Evolutionary conservation across 768 basidiomycete genomes (phyloP).

Genomic region (Scleroderma bovista): DNA sequence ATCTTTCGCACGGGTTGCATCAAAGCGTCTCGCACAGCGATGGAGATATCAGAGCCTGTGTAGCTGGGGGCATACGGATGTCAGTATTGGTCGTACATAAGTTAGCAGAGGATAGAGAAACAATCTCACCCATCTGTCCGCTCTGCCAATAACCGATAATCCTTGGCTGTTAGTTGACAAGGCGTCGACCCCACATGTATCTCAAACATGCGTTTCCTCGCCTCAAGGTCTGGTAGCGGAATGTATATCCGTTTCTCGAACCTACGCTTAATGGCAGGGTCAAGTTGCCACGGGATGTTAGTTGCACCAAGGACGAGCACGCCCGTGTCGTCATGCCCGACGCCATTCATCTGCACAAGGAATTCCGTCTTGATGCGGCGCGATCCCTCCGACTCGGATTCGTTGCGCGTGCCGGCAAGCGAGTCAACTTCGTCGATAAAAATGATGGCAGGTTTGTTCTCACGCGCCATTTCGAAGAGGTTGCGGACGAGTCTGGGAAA

Average conservation of each 20-base stretch:
- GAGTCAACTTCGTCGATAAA: constrained; percentile 99
- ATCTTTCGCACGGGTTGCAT: constrained; percentile 99
- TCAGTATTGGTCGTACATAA: not conserved
- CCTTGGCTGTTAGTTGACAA: constrained; percentile 70
- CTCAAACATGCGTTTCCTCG: constrained; percentile 93
- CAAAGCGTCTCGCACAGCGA: constrained; percentile 90
- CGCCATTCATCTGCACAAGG: constrained; percentile 97
- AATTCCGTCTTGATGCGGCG: constrained; percentile 97
- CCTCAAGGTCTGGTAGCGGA: constrained; percentile 90
- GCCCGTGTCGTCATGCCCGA: constrained; percentile 95
- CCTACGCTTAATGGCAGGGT: constrained; percentile 96
- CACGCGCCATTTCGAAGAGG: constrained; percentile 92
- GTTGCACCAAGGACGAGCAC: constrained; percentile 96
- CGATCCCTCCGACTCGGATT: constrained; percentile 97
- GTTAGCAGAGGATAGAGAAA: not conserved
- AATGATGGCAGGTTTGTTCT: constrained; percentile 95
- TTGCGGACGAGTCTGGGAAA: constrained; percentile 81
- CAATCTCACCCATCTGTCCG: constrained; percentile 70
- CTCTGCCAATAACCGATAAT: constrained; percentile 77
- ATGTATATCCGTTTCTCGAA: constrained; percentile 99
- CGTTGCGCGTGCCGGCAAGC: constrained; percentile 87
- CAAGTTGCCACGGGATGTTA: constrained; percentile 97
- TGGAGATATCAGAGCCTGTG: constrained; percentile 92
- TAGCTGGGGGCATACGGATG: constrained; percentile 39
- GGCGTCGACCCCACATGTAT: constrained; percentile 93